Evolutionary conservation across 2,329 filamentous ascomycete genomes (phyloP), one percentile per base, ranked within the genome.

Genomic region (Dryadomyces quercivorus): DNA sequence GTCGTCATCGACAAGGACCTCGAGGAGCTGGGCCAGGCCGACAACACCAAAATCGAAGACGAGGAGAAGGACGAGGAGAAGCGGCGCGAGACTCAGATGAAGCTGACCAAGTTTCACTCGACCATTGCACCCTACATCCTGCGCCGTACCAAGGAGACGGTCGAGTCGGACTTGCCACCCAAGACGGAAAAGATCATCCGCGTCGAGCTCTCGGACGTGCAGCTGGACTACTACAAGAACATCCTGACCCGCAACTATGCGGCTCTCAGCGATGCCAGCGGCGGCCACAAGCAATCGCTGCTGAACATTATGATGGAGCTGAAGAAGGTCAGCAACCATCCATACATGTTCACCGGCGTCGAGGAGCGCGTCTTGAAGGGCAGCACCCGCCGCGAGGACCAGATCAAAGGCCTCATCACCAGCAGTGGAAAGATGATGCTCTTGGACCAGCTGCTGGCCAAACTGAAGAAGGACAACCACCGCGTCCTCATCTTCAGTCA

Each of bases 341-440:
- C 93, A 1, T 95, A 96, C 72, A 94, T 98, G 85, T 97, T 98
- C 62, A 86, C 88, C 2, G 91, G 90, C 59, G 92, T 90, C 2
- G 93, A 98, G 66, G 88, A 95, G 56, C 88, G 86, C 61, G 88
- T 97, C 13, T 71, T 97, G 51, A 84, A 81, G 57, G 89, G 88
- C 15, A 90, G 85, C 63, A 79, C 80, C 53, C 84, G 87, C 20
- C 86, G 91, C 34, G 92, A 97, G 64, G 93, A 97, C 65, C 82
- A 90, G 59, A 80, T 98, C 62, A 93, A 95, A 66, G 88, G 88
- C 20, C 78, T 98, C 57, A 95, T 98, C 64, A 92, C 91, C 4
- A 95, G 90, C 66, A 98, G 93, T 70, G 94, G 94, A 62, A 98
- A 98, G 72, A 96, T 98, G 93, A 97, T 97, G 90, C 77, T 98